Evolutionary conservation across 148 eudicot genomes (phyloP), one percentile per base, ranked within the genome.

Genomic region (Beta vulgaris): DNA sequence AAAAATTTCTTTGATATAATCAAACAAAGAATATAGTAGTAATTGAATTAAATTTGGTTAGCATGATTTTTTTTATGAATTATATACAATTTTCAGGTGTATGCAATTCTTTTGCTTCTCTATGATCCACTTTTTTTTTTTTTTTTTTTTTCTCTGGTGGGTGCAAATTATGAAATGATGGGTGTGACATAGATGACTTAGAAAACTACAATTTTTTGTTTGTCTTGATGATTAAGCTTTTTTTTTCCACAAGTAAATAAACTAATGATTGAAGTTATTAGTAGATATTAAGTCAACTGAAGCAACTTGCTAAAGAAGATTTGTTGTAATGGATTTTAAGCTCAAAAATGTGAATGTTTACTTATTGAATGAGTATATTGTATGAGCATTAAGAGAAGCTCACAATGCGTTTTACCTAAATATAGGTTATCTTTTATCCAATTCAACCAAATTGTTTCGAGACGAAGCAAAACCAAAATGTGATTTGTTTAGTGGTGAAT

Each of bases 401-500:
- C 8, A 75, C 7, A 21, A 19, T 54, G 54, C 58, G 55, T 0
- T 35, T 54, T 23, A 9, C 37, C 14, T 37, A 48, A 42, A 3
- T 72, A 34, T 49, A 81, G 83, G 69, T 34, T 43, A 55, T 15
- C 7, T 73, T 10, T 5, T 62, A 44, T 49, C 53, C 7, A 35
- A 69, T 32, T 43, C 67, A 53, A 71, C 35, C 31, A 70, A 76
- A 36, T 0, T n/a, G 3, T 7, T 43, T 10, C 15, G 55, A 58
- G 79, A 71, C 25, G 78, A 69, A 75, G 32, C 79, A 36, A 75
- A 84, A 73, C 79, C 73, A 73, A 80, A 84, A 81, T 95, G 97
- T 72, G 89, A 95, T 75, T 59, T 95, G 49, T 92, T 89, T 61
- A 69, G 62, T 18, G 98, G 97, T 59, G 83, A 90, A 8, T 95